phyloP scores from a whole-genome alignment of 2,329 filamentous ascomycete species.

The Sporothrix humicola region DNA sequence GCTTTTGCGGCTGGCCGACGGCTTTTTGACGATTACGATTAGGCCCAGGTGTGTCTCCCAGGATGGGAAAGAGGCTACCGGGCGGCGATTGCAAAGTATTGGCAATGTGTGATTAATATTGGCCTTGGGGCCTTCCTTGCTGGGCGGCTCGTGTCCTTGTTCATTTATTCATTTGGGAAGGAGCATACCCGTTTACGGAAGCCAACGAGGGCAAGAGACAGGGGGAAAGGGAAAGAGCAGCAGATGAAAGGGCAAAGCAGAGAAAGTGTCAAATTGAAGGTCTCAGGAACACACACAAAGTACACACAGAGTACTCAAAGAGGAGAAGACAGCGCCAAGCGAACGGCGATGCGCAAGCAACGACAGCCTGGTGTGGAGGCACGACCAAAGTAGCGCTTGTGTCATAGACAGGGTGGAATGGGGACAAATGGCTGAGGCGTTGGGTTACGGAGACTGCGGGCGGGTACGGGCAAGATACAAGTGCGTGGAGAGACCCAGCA shows the following conservation, averaged over 20 bases:
- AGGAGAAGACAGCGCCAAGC: not conserved
- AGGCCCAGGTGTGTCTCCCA: not conserved
- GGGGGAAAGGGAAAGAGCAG: conserved; percentile 3
- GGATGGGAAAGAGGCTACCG: conserved; percentile 6
- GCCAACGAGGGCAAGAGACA: conserved; percentile 8
- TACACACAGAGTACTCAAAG: not conserved
- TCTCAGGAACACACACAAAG: not conserved
- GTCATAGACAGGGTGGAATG: conserved; percentile 23
- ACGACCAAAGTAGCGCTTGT: conserved; percentile 24
- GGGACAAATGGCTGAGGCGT: not conserved
- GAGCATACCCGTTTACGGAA: not conserved
- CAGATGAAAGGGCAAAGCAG: too few species aligned
- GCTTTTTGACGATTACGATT: conserved; percentile 8
- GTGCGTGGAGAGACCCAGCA: not conserved
- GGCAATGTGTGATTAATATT: conserved; percentile 23
- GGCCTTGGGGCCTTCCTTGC: conserved; percentile 8
- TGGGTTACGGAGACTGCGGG: not conserved
- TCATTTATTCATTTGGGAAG: conserved; percentile 22
- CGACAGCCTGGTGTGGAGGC: conserved; percentile 9
- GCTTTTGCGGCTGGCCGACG: conserved; percentile 21
- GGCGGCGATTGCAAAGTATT: not conserved
- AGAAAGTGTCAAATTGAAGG: not conserved
- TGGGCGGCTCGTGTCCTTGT: conserved; percentile 12
- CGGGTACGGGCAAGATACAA: not conserved
- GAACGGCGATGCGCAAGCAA: conserved; percentile 19